Evolutionary conservation across 108 stramenopile species (phyloP).

Genomic region (Skeletonema costatum): DNA sequence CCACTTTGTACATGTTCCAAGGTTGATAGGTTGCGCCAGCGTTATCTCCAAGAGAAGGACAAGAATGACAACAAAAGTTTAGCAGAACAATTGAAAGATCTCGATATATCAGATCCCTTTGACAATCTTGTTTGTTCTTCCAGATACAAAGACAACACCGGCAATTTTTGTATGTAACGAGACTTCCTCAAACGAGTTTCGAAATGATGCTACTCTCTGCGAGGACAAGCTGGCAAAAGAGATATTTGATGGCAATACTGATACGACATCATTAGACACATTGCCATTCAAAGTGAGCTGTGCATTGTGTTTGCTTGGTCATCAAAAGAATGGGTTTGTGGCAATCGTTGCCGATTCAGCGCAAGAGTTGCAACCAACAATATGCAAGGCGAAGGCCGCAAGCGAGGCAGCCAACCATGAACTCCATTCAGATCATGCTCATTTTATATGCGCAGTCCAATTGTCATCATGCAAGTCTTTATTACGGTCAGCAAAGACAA

Average conservation of each 20-base stretch:
- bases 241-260: conserved; percentile 25
- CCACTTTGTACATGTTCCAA: conserved; percentile 44
- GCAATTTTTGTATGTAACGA: conserved; percentile 22
- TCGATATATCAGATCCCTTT: conserved; percentile 8
- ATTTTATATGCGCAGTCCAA: conserved; percentile 34
- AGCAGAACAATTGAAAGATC: background rate
- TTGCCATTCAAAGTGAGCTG: conserved; percentile 35
- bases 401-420: background rate
- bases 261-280: background rate
- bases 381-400: conserved; percentile 21
- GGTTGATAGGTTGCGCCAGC: conserved; percentile 15
- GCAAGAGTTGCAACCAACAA: background rate
- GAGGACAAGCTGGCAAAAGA: conserved; percentile 28
- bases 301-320: conserved; percentile 18
- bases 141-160: conserved; percentile 31
- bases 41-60: background rate
- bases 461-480: conserved; percentile 26
- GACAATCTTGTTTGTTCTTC: conserved; percentile 39
- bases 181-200: conserved; percentile 14
- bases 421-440: conserved; percentile 41
- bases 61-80: background rate
- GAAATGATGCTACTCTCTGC: conserved; percentile 9
- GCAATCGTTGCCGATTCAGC: conserved; percentile 22
- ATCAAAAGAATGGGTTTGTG: conserved; percentile 39
- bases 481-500: conserved; percentile 3